Evolutionary conservation across 2,329 filamentous ascomycete species (phyloP).

Genomic region (Lojkania enalia): DNA sequence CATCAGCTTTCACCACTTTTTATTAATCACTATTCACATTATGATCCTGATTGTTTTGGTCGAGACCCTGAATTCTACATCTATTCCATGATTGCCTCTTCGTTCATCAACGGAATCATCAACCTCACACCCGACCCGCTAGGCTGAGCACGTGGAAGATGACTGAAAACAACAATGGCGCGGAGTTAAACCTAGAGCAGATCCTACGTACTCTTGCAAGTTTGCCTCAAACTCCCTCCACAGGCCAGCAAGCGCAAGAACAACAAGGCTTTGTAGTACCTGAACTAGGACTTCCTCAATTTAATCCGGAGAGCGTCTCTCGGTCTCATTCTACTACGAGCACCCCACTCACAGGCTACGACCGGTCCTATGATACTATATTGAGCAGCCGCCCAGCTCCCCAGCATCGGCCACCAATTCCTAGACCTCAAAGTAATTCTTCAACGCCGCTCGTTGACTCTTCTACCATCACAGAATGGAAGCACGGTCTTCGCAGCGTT

Average conservation of each 20-base stretch:
- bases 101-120: too few relatives aligned
- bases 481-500: conserved; percentile 51
- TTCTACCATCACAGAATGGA: conserved; percentile 54
- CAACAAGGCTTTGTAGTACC: too few relatives aligned
- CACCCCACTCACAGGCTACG: not conserved
- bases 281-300: too few relatives aligned
- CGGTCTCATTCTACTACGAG: conserved; percentile 1
- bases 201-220: conserved; percentile 42
- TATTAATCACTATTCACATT: too few relatives aligned
- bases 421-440: conserved; percentile 20
- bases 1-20: too few relatives aligned
- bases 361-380: conserved; percentile 25
- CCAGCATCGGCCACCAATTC: conserved; percentile 17
- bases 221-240: conserved; percentile 24
- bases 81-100: too few relatives aligned
- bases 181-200: conserved; percentile 36
- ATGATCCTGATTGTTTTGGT: too few relatives aligned
- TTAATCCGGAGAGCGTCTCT: not conserved
- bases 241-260: conserved; percentile 11
- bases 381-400: conserved; percentile 20
- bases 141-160: conserved; percentile 20
- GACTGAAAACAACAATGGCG: conserved; percentile 28
- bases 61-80: too few relatives aligned
- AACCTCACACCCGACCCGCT: too few relatives aligned
- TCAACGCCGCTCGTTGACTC: conserved; percentile 46